These are phyloP conservation scores for Marvania coccoides DNA, from an alignment of 139 green algal species.

Conservation along the genomic window DNA sequence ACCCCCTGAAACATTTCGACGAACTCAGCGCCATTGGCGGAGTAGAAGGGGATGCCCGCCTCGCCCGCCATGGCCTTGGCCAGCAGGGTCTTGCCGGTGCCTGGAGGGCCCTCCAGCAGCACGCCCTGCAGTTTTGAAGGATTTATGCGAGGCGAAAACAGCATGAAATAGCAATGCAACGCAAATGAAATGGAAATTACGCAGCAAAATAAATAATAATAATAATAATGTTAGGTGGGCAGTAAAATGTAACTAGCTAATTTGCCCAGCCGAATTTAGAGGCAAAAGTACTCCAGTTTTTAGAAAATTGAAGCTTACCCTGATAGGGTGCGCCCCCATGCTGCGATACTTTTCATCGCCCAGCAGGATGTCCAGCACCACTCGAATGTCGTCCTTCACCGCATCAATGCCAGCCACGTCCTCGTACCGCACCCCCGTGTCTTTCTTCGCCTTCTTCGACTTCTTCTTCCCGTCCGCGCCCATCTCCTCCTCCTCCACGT, in stretches of 20 bases:
- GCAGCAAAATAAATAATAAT: too few species aligned
- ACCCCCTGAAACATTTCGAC: slow-evolving; percentile 75
- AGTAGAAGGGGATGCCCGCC: slow-evolving; percentile 58
- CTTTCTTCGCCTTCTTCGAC: neutral
- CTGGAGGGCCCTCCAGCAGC: slow-evolving; percentile 92
- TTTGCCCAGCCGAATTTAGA: too few species aligned
- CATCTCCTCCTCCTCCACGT: slow-evolving; percentile 15
- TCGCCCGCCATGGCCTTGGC: slow-evolving; percentile 85
- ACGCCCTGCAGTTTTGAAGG: slow-evolving; percentile 62
- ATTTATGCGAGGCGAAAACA: neutral
- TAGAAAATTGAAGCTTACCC: slow-evolving; percentile 5
- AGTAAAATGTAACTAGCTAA: too few species aligned
- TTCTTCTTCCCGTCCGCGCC: slow-evolving; percentile 8
- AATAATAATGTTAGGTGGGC: too few species aligned
- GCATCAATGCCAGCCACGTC: slow-evolving; percentile 67
- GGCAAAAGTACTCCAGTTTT: too few species aligned
- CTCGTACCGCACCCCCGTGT: slow-evolving; percentile 57
- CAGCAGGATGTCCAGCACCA: slow-evolving; percentile 53
- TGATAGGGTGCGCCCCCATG: slow-evolving; percentile 31
- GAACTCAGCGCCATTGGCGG: slow-evolving; percentile 68
- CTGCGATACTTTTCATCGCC: slow-evolving; percentile 29
- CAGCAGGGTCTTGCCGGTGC: slow-evolving; percentile 95
- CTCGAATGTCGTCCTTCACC: slow-evolving; percentile 49
- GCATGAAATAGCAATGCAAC: neutral
- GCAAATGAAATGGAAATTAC: too few species aligned